A percentile compares a stretch with the other conserved stretches of the same genome.
Conservation (phyloP, 345 rosid species). For the Geranium brycei region DNA sequence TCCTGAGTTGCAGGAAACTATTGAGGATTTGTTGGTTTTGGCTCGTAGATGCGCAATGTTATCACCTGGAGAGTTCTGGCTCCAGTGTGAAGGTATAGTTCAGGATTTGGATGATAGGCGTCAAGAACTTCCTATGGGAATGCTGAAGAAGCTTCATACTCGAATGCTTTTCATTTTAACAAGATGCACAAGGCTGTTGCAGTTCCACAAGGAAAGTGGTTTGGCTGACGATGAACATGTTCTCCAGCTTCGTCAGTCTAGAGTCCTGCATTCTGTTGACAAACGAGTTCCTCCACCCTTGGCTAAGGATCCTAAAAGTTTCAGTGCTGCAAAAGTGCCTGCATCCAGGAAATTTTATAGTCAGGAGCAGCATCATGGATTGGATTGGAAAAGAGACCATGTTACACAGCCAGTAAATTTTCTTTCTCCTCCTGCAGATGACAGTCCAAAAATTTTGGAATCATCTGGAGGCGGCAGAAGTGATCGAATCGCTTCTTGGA, state of each 20-base stretch:
- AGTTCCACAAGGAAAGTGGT: slow-evolving; percentile 97
- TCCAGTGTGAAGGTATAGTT: slow-evolving; percentile 97
- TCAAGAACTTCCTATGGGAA: slow-evolving; percentile 91
- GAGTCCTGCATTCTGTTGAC: slow-evolving; percentile 62
- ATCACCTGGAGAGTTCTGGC: slow-evolving; percentile 94
- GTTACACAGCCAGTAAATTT: slow-evolving; percentile 27
- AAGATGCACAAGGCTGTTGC: slow-evolving; percentile 91
- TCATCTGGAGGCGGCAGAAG: slow-evolving; percentile 54
- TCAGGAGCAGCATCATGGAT: slow-evolving; percentile 67
- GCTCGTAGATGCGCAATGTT: slow-evolving; percentile 97
- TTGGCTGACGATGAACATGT: slow-evolving; percentile 65
- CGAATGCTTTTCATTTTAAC: slow-evolving; percentile 98
- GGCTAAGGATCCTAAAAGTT: slow-evolving; percentile 50
- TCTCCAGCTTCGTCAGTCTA: slow-evolving; percentile 66
- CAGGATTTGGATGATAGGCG: slow-evolving; percentile 98
- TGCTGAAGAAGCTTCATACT: slow-evolving; percentile 85
- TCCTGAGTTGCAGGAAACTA: slow-evolving; percentile 98
- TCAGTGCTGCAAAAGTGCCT: slow-evolving; percentile 44
- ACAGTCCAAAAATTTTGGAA: slow-evolving; percentile 33
- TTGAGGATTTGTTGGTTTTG: slow-evolving; percentile 85
- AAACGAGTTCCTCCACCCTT: slow-evolving; percentile 38
- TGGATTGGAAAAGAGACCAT: slow-evolving; percentile 55
- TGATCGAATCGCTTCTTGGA: slow-evolving; percentile 84
- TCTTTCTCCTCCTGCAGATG: slow-evolving; percentile 31
- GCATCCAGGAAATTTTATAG: slow-evolving; percentile 79